Evolutionary conservation across 495 filamentous ascomycete species (phyloP).

Genomic region (Penicillium crystallinum): DNA sequence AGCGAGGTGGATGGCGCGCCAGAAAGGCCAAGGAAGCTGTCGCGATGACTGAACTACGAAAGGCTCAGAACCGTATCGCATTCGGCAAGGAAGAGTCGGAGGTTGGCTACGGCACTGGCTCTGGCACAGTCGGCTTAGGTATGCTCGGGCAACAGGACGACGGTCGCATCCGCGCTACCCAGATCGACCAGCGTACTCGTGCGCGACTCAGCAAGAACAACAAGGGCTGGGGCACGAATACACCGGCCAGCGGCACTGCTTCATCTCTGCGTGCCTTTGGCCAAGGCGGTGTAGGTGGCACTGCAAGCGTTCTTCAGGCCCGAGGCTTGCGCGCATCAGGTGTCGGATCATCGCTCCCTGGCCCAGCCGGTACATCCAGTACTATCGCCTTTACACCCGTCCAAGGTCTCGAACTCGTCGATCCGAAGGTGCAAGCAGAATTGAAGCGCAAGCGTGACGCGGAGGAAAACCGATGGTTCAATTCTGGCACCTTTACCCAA

Average conservation of each 20-base stretch:
- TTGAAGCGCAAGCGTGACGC: constrained; percentile 82
- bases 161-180: constrained; percentile 76
- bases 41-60: constrained; percentile 94
- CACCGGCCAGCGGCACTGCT: constrained; percentile 57
- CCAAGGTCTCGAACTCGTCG: constrained; percentile 91
- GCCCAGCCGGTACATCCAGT: constrained; percentile 67
- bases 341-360: constrained; percentile 60
- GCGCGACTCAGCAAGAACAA: constrained; percentile 93
- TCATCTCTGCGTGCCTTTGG: constrained; percentile 77
- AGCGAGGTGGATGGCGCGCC: constrained; percentile 86
- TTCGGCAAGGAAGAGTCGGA: constrained; percentile 96
- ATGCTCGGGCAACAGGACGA: constrained; percentile 90
- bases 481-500: constrained; percentile 91
- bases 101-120: constrained; percentile 84
- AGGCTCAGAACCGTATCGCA: constrained; percentile 92
- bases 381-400: constrained; percentile 90
- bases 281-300: constrained; percentile 54
- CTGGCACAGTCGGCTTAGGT: constrained; percentile 80
- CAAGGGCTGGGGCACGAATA: constrained; percentile 85
- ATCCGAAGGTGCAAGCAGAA: constrained; percentile 82
- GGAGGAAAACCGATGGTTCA: constrained; percentile 94
- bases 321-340: constrained; percentile 72
- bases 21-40: constrained; percentile 95
- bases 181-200: constrained; percentile 89
- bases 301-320: constrained; percentile 59